Percentiles rank a stretch among this genome's conserved stretches.
Evolutionary conservation across 208 protist genomes (phyloP).

Genomic region (Leishmania major): DNA sequence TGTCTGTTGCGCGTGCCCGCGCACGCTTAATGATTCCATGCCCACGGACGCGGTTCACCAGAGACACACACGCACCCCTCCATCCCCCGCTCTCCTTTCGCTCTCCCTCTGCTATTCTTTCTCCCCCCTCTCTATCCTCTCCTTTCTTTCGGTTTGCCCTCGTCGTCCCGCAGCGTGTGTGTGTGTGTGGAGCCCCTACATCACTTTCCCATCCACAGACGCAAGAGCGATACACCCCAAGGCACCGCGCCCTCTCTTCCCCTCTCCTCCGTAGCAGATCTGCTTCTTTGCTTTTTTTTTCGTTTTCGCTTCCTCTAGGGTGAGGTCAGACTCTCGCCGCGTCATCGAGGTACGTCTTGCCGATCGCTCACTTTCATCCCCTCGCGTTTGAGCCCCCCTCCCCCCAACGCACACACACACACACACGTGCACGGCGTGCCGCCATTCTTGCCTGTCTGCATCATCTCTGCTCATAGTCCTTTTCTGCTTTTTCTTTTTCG

Average conservation of each 20-base stretch:
- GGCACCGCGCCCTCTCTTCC: background rate
- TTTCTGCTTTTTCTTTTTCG: background rate
- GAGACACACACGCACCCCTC: background rate
- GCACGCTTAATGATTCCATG: background rate
- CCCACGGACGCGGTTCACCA: background rate
- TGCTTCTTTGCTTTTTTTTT: background rate
- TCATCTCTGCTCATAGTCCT: background rate
- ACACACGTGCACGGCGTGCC: background rate
- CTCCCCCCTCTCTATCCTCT: background rate
- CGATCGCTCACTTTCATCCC: background rate
- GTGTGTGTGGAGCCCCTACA: background rate
- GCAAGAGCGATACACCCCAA: background rate
- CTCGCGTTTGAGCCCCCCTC: background rate
- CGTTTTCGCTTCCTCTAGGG: background rate
- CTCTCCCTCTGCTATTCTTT: background rate
- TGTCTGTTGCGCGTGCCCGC: background rate
- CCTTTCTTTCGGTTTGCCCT: background rate
- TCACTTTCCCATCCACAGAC: background rate
- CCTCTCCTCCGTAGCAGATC: background rate
- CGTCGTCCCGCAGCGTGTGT: background rate
- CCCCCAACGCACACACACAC: background rate
- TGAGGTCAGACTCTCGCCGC: background rate
- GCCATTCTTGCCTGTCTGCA: background rate
- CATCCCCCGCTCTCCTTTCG: background rate
- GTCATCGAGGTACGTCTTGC: background rate